Conservation (phyloP, 2,329 filamentous ascomycete species). For the Fusarium pseudograminearum region DNA sequence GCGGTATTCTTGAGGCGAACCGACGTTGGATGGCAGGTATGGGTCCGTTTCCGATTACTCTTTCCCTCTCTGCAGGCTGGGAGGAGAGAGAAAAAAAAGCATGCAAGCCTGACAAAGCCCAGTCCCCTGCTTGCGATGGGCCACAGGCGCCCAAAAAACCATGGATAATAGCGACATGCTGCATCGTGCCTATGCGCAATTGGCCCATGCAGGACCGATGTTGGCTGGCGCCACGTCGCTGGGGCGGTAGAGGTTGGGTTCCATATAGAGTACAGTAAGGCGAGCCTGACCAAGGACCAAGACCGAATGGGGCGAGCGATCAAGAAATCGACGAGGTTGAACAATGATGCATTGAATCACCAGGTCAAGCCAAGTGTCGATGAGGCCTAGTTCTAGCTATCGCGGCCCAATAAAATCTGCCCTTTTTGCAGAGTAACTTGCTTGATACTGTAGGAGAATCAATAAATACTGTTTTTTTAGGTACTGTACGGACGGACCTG, state of each 20-base stretch:
- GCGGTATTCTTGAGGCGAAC: conserved; percentile 40
- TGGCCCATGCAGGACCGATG: conserved; percentile 45
- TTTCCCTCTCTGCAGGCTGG: conserved; percentile 25
- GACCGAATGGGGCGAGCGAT: conserved; percentile 20
- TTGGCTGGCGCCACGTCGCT: conserved; percentile 49
- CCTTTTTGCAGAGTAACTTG: not conserved
- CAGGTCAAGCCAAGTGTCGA: conserved; percentile 22
- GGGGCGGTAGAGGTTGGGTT: conserved; percentile 51
- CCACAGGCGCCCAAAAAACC: conserved; percentile 36
- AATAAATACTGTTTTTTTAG: not conserved
- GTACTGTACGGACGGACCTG: conserved; percentile 29
- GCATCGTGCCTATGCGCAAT: conserved; percentile 49
- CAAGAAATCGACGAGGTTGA: conserved; percentile 34
- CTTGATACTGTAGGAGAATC: conserved; percentile 20
- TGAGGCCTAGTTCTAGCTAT: conserved; percentile 40
- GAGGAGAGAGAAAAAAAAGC: conserved; percentile 36
- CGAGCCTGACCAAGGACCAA: conserved; percentile 38
- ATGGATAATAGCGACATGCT: conserved; percentile 36
- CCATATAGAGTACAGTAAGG: conserved; percentile 31
- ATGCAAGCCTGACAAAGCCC: conserved; percentile 45
- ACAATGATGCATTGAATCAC: conserved; percentile 33
- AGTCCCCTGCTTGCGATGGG: conserved; percentile 41
- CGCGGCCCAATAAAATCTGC: conserved; percentile 47
- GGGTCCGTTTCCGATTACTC: conserved; percentile 28
- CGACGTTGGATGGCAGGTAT: conserved; percentile 23